These are phyloP conservation scores for Tagetes patula DNA, from an alignment of 129 eudicot genomes.

Conservation along the genomic window DNA sequence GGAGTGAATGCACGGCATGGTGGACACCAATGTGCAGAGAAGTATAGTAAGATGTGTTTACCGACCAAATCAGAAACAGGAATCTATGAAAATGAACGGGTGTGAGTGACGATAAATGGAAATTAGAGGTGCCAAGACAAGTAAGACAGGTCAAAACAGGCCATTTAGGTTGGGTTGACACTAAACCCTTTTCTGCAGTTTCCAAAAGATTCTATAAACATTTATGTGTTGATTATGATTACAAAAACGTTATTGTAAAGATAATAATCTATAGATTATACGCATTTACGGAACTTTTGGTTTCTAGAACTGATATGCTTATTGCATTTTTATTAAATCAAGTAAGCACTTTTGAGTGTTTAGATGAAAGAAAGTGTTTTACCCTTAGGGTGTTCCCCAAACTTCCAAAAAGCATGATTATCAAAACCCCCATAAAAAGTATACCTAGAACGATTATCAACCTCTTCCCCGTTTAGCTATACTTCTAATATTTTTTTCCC, in stretches of 20 bases:
- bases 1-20: slow-evolving; percentile 88
- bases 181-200: neutral
- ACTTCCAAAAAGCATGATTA: neutral
- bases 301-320: neutral
- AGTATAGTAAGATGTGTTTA: slow-evolving; percentile 59
- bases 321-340: neutral
- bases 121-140: neutral
- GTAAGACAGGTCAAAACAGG: neutral
- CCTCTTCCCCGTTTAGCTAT: neutral
- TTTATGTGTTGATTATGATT: neutral
- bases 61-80: slow-evolving; percentile 77
- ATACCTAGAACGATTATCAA: neutral
- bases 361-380: neutral
- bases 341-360: neutral
- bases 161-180: neutral
- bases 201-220: neutral
- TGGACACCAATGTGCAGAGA: slow-evolving; percentile 92
- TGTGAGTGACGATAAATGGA: neutral
- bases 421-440: neutral
- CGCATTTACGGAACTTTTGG: neutral
- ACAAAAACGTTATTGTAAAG: neutral
- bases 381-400: neutral
- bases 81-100: slow-evolving; percentile 39
- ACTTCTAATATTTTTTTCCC: neutral
- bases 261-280: neutral